Conservation (phyloP, 2,329 filamentous ascomycete species). For the Fonsecaea pugnacius region DNA sequence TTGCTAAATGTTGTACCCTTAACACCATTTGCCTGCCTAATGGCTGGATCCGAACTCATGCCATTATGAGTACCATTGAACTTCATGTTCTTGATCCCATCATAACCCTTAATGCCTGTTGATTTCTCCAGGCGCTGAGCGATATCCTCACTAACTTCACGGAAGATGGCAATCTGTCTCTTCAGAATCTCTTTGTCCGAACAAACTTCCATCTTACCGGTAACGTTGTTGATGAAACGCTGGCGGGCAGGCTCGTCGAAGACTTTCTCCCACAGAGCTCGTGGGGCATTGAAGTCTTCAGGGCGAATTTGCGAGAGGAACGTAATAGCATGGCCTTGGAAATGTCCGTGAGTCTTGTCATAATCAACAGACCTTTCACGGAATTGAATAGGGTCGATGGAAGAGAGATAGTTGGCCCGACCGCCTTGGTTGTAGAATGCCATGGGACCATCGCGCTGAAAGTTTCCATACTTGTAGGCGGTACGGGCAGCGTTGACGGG, state of each 20-base stretch:
- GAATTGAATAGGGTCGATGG: slow-evolving; percentile 58
- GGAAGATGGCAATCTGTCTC: slow-evolving; percentile 68
- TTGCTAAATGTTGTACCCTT: slow-evolving; percentile 41
- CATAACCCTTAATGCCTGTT: slow-evolving; percentile 64
- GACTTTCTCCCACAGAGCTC: slow-evolving; percentile 64
- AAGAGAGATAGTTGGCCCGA: slow-evolving; percentile 61
- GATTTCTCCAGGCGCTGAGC: slow-evolving; percentile 65
- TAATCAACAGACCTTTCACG: slow-evolving; percentile 52
- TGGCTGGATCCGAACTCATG: slow-evolving; percentile 51
- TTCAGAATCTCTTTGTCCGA: slow-evolving; percentile 64
- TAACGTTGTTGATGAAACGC: slow-evolving; percentile 64
- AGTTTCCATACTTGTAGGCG: slow-evolving; percentile 61
- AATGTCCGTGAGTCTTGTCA: slow-evolving; percentile 57
- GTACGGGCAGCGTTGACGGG: slow-evolving; percentile 62
- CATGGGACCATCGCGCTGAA: slow-evolving; percentile 75
- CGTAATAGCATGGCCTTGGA: slow-evolving; percentile 54
- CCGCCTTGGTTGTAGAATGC: slow-evolving; percentile 67
- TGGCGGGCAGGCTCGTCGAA: slow-evolving; percentile 63
- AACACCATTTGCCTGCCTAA: slow-evolving; percentile 57
- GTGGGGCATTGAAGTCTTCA: slow-evolving; percentile 59
- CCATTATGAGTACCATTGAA: slow-evolving; percentile 68
- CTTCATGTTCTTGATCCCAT: slow-evolving; percentile 58
- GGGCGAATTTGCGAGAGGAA: slow-evolving; percentile 59
- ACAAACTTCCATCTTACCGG: slow-evolving; percentile 65
- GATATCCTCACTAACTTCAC: slow-evolving; percentile 64